Conservation (phyloP, 306 rosid genomes). For the Sicyos baderoa region DNA sequence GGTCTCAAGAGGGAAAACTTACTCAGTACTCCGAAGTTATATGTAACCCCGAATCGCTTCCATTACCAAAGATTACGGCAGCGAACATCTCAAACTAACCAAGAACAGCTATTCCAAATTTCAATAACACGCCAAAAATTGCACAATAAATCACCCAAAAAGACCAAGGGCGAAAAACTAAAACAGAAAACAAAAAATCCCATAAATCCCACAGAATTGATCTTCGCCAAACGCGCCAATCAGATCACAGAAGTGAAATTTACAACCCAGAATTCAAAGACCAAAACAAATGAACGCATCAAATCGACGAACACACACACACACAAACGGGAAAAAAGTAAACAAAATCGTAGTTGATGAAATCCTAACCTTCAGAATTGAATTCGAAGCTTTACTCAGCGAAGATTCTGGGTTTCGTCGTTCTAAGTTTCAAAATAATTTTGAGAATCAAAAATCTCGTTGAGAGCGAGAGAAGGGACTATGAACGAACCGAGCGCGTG, state of each 20-base stretch:
- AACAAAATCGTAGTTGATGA: neutral
- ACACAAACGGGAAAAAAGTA: neutral
- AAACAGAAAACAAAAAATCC: neutral
- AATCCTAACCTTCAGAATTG: conserved; percentile 37
- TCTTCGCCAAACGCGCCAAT: conserved; percentile 15
- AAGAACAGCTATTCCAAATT: neutral
- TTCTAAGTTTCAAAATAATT: conserved; percentile 36
- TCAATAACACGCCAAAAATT: neutral
- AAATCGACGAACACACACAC: conserved; percentile 1
- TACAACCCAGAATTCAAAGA: conserved; percentile 8
- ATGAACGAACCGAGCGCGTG: conserved; percentile 21
- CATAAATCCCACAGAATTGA: conserved; percentile 8
- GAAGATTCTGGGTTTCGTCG: conserved; percentile 22
- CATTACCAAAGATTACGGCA: neutral
- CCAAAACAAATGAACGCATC: neutral
- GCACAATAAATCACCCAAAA: neutral
- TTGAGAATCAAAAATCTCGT: conserved; percentile 30
- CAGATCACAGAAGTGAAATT: conserved; percentile 33
- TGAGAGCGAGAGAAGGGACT: conserved; percentile 6
- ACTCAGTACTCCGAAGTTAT: neutral
- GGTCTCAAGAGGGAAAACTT: neutral
- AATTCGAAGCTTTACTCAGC: conserved; percentile 43
- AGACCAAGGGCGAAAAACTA: neutral
- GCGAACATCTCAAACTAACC: conserved; percentile 13
- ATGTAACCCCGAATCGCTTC: too few species aligned